Evolutionary conservation across 495 filamentous ascomycete genomes (phyloP).

Genomic region (Penicillium lagena): DNA sequence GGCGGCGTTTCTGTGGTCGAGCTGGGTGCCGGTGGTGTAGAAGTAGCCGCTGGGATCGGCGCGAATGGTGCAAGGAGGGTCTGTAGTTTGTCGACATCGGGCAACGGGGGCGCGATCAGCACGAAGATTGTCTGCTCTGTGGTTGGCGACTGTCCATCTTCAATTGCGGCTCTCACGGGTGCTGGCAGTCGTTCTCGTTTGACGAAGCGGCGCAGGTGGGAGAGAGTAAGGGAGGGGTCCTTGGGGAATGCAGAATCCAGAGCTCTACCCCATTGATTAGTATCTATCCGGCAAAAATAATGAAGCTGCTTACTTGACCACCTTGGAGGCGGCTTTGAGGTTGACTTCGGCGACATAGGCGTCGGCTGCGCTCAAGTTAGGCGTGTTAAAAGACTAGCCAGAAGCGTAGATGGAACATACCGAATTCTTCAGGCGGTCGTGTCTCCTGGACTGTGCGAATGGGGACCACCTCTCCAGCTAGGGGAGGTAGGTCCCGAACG

Average conservation of each 20-base stretch:
- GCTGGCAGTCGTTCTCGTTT: slow-evolving; percentile 63
- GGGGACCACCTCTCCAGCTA: slow-evolving; percentile 26
- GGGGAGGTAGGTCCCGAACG: slow-evolving; percentile 19
- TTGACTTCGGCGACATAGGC: slow-evolving; percentile 40
- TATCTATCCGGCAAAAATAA: background rate
- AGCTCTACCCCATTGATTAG: slow-evolving; percentile 16
- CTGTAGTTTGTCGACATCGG: slow-evolving; percentile 19
- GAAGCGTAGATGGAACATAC: slow-evolving; percentile 12
- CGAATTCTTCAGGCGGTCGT: slow-evolving; percentile 31
- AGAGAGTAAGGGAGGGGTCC: slow-evolving; percentile 53
- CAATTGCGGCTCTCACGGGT: slow-evolving; percentile 27
- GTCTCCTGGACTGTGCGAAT: slow-evolving; percentile 37
- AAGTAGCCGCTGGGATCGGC: slow-evolving; percentile 5
- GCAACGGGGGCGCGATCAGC: slow-evolving; percentile 30
- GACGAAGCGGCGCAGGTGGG: slow-evolving; percentile 77
- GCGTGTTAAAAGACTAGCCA: background rate
- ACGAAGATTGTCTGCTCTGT: slow-evolving; percentile 28
- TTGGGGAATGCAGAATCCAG: slow-evolving; percentile 45
- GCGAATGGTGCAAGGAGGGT: slow-evolving; percentile 30
- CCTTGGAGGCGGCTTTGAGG: slow-evolving; percentile 36
- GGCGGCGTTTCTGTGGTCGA: slow-evolving; percentile 11
- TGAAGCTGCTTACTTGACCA: slow-evolving; percentile 35
- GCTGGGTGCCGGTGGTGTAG: background rate
- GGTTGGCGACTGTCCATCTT: slow-evolving; percentile 5
- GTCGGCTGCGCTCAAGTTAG: slow-evolving; percentile 21